Conservation (phyloP, 2,329 filamentous ascomycete genomes). For the Sclerotinia spermophila region DNA sequence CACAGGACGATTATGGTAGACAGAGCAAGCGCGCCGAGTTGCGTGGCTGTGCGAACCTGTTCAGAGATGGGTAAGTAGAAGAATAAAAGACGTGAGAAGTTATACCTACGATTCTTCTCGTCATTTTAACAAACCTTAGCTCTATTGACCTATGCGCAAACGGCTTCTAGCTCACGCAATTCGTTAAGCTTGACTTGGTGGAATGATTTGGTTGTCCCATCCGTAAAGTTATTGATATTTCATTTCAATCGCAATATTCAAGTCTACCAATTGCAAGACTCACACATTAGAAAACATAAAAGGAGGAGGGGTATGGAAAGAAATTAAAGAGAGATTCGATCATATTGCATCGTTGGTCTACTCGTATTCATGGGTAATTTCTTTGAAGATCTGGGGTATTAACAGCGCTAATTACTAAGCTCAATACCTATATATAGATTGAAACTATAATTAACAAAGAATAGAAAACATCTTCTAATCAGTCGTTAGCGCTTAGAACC, state of each 20-base stretch:
- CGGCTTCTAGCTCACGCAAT: slow-evolving; percentile 19
- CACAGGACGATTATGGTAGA: slow-evolving; percentile 56
- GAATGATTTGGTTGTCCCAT: slow-evolving; percentile 20
- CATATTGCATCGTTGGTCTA: neutral
- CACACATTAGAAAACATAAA: neutral
- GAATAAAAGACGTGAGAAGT: neutral
- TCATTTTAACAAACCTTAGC: slow-evolving; percentile 30
- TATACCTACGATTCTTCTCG: slow-evolving; percentile 36
- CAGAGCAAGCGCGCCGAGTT: slow-evolving; percentile 36
- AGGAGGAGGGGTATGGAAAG: neutral
- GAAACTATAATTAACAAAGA: too few relatives aligned
- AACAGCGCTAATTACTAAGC: neutral
- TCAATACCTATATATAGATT: too few relatives aligned
- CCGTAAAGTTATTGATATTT: neutral
- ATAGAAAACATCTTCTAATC: too few relatives aligned
- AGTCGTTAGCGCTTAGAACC: neutral
- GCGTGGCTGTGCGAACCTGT: slow-evolving; percentile 44
- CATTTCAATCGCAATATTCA: slow-evolving; percentile 8
- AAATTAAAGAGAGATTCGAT: neutral
- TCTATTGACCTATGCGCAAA: slow-evolving; percentile 17
- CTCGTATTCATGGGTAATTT: neutral
- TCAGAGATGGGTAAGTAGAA: slow-evolving; percentile 16
- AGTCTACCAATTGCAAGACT: slow-evolving; percentile 1
- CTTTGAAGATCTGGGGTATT: slow-evolving; percentile 19
- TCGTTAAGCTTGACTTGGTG: slow-evolving; percentile 15